Base-by-base conservation (phyloP, 768 basidiomycete species). In the Boletus vinaceobasis region DNA sequence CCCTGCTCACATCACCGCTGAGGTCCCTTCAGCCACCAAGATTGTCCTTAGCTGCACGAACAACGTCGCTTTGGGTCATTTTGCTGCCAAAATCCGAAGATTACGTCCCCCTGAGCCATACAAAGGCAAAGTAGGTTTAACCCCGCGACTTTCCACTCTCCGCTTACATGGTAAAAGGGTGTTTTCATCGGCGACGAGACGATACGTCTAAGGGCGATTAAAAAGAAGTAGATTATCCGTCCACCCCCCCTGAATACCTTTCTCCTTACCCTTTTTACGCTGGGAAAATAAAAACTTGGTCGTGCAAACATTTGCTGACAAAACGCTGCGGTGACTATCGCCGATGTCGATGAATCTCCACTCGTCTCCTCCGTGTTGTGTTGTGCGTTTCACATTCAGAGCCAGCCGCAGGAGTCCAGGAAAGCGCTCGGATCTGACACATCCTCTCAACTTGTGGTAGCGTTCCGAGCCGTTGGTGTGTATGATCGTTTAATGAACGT, bases 61-160 rank as follows among this genome's bases (percentile, higher is more conserved):
- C 75, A 98, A 98, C 71, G 89, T 97, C 63, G 73, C 79, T 45
- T 70, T 99, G 54, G 93, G 93, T 2, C 77, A 91, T 60, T 96
- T 96, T 67, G 90, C 93, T 0, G 93, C 95, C 6, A 82, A 85
- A 60, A 86, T 98, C 26, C 79, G 94, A 58, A 80, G 79, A 55
- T 87, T 86, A 75, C 82, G 96, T 63, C 87, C 87, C 62, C 96
- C 96, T 21, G 96, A 99, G 68, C 95, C 94, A 15, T 99, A 98
- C 74, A 93, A 98, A 74, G 96, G 94, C 68, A 98, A 98, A 82
- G 94, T 96, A 65, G 48, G 88, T 73, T 43, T 9, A 1, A 17
- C 19, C 29, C n/a, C 3, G 23, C 43, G 4, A 21, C 42, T 33
- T 21, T 36, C 32, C 19, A 27, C 32, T 46, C 43, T 36, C 42